Conservation (phyloP, 2,329 filamentous ascomycete genomes). For the Hymenoscyphus fraxineus region DNA sequence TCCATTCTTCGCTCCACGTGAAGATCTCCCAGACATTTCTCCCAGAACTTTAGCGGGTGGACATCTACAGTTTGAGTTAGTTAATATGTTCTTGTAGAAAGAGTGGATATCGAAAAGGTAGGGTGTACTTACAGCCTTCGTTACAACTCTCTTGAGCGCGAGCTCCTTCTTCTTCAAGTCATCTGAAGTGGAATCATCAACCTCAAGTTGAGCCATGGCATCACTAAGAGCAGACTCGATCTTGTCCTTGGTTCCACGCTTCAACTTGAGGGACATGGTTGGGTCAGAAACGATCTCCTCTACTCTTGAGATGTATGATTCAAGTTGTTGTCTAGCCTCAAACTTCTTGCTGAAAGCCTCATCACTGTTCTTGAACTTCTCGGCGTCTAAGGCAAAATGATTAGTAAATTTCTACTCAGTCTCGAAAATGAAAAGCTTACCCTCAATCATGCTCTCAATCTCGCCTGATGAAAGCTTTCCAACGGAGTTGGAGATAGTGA, state of each 20-base stretch:
- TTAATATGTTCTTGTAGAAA: too few species aligned
- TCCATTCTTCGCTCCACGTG: slow-evolving; percentile 27
- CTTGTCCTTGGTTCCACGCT: slow-evolving; percentile 99
- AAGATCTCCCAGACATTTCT: slow-evolving; percentile 11
- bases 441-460: slow-evolving; percentile 97
- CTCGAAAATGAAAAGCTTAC: slow-evolving; percentile 41
- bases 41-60: slow-evolving; percentile 65
- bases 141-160: slow-evolving; percentile 93
- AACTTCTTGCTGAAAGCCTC: slow-evolving; percentile 99
- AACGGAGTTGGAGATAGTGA: slow-evolving; percentile 99
- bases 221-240: slow-evolving; percentile 96
- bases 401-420: slow-evolving; percentile 18
- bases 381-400: slow-evolving; percentile 58
- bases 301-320: slow-evolving; percentile 97
- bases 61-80: slow-evolving; percentile 50
- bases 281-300: slow-evolving; percentile 99
- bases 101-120: neutral
- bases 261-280: slow-evolving; percentile 91
- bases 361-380: slow-evolving; percentile 97
- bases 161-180: slow-evolving; percentile 99
- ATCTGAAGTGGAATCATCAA: slow-evolving; percentile 85
- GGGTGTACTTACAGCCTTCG: slow-evolving; percentile 59
- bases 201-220: slow-evolving; percentile 95
- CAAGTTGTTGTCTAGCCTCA: slow-evolving; percentile 97
- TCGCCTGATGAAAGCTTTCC: slow-evolving; percentile 92